These are phyloP conservation scores for Knufia petricola DNA, from an alignment of 2,329 filamentous ascomycete genomes.

Conservation along the genomic window DNA sequence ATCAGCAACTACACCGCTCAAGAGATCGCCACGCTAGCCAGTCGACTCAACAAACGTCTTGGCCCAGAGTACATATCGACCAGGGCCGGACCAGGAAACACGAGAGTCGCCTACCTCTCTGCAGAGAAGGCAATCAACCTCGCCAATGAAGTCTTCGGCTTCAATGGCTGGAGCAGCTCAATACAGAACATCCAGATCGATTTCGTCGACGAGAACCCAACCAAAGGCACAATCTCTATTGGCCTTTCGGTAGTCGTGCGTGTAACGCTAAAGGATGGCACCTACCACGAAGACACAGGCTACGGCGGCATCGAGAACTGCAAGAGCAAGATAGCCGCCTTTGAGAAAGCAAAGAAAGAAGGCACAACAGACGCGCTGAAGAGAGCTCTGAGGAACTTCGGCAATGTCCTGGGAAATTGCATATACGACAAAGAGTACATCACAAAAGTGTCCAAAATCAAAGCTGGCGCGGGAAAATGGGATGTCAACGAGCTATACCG, in stretches of 20 bases:
- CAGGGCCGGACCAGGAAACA: constrained; percentile 69
- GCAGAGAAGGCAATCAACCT: constrained; percentile 94
- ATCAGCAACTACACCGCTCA: constrained; percentile 77
- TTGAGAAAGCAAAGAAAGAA: constrained; percentile 98
- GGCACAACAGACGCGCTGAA: constrained; percentile 92
- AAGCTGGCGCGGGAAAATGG: constrained; percentile 66
- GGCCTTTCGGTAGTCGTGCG: constrained; percentile 85
- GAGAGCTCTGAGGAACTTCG: constrained; percentile 79
- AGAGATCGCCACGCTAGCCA: constrained; percentile 80
- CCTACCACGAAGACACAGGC: constrained; percentile 95
- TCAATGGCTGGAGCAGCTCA: constrained; percentile 96
- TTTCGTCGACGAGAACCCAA: constrained; percentile 76
- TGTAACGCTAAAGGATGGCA: constrained; percentile 82
- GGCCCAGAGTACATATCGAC: constrained; percentile 93
- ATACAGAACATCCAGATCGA: constrained; percentile 92
- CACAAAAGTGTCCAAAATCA: constrained; percentile 80
- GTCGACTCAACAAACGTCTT: constrained; percentile 80
- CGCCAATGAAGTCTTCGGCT: constrained; percentile 90
- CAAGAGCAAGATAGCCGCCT: constrained; percentile 87
- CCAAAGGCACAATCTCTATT: constrained; percentile 68
- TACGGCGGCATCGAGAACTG: constrained; percentile 96
- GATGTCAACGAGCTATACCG: constrained; percentile 71
- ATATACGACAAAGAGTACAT: constrained; percentile 96
- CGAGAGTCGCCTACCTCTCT: constrained; percentile 86
- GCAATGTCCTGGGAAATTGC: constrained; percentile 95